Conservation (phyloP, 306 rosid species). For the Dicorynia guianensis region DNA sequence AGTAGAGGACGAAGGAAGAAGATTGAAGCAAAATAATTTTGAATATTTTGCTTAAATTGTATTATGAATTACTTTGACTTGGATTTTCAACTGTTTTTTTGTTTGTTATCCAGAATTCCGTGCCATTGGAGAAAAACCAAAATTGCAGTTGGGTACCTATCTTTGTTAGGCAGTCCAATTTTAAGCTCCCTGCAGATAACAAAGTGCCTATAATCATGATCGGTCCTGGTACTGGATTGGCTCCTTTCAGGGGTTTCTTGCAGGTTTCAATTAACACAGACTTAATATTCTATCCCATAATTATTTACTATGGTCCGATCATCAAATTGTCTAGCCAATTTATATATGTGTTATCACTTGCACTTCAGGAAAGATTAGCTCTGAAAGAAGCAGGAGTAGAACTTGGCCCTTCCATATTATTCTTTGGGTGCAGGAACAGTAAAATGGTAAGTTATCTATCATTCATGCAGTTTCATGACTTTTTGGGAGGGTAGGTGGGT, state of each 20-base stretch:
- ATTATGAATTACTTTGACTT: neutral
- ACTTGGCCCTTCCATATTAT: conserved; percentile 77
- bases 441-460: conserved; percentile 63
- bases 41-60: neutral
- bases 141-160: conserved; percentile 93
- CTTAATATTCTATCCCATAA: conserved; percentile 28
- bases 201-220: conserved; percentile 91
- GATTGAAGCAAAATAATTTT: neutral
- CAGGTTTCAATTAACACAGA: conserved; percentile 68
- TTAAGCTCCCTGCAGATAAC: conserved; percentile 83
- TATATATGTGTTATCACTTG: conserved; percentile 27
- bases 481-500: neutral
- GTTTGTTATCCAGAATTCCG: conserved; percentile 65
- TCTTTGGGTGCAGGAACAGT: conserved; percentile 95
- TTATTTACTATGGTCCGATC: neutral
- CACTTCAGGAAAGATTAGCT: conserved; percentile 84
- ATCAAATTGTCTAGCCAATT: conserved; percentile 19
- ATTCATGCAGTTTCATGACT: conserved; percentile 16
- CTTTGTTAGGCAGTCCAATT: conserved; percentile 94
- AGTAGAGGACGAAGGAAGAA: neutral
- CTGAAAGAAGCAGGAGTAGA: conserved; percentile 77
- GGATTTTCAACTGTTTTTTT: conserved; percentile 6
- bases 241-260: conserved; percentile 99
- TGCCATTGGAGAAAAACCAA: conserved; percentile 69
- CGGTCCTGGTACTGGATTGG: conserved; percentile 99